Percentiles rank a stretch among this genome's conserved stretches.
These are phyloP conservation scores for Coemansia sp. DNA, from an alignment of 371 early-diverging fungal genomes.

Conservation along the genomic window DNA sequence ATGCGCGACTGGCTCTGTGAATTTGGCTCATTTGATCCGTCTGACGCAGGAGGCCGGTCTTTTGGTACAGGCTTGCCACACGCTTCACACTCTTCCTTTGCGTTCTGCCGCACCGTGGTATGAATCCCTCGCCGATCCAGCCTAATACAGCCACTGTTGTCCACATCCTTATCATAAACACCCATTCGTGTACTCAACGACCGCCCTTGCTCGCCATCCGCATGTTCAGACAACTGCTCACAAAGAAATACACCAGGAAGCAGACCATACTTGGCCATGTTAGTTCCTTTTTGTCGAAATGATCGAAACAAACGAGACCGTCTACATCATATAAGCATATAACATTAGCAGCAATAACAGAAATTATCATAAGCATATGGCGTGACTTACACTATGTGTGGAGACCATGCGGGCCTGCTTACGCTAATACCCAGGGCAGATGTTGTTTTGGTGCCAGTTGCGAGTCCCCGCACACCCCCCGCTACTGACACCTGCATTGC, in stretches of 20 bases:
- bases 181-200: too few relatives aligned
- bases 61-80: not conserved
- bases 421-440: too few relatives aligned
- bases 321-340: not conserved
- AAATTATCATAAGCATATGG: too few relatives aligned
- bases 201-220: not conserved
- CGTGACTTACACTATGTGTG: too few relatives aligned
- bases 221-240: not conserved
- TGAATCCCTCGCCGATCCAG: not conserved
- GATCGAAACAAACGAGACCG: not conserved
- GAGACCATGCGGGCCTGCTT: too few relatives aligned
- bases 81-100: not conserved
- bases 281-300: constrained; percentile 1
- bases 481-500: too few relatives aligned
- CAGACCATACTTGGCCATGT: constrained; percentile 21
- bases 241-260: constrained; percentile 18
- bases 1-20: constrained; percentile 1
- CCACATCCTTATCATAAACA: not conserved
- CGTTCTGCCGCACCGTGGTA: not conserved
- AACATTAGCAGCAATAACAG: too few relatives aligned
- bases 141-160: not conserved
- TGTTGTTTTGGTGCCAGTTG: too few relatives aligned
- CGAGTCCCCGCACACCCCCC: too few relatives aligned
- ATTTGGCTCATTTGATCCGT: not conserved
- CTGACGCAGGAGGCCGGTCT: not conserved